Percentiles rank a stretch among this genome's conserved stretches.
phyloP scores from a whole-genome alignment of 768 basidiomycete genomes.

The Boletus huronensis region DNA sequence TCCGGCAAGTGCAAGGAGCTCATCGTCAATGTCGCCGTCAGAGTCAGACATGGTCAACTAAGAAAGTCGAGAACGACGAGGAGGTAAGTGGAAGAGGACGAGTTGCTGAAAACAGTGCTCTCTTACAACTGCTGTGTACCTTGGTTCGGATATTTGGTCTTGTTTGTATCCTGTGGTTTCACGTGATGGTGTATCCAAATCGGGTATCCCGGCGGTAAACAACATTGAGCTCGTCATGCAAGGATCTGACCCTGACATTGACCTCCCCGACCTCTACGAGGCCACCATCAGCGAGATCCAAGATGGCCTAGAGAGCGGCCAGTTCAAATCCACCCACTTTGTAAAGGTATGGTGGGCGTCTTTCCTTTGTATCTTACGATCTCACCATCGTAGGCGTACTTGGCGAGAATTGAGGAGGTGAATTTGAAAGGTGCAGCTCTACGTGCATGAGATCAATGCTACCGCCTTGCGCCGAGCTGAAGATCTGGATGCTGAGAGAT shows the following conservation, averaged over 20 bases:
- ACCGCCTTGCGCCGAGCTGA: constrained; percentile 52
- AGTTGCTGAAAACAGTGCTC: not conserved
- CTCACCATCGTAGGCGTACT: constrained; percentile 47
- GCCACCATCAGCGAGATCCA: constrained; percentile 55
- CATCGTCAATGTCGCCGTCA: constrained; percentile 56
- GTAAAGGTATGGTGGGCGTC: constrained; percentile 43
- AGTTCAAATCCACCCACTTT: constrained; percentile 58
- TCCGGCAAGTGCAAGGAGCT: constrained; percentile 79
- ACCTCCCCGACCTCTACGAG: constrained; percentile 55
- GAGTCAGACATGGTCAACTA: constrained; percentile 44
- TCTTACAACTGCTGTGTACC: not conserved
- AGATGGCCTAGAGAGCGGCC: constrained; percentile 44
- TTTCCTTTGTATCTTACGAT: not conserved
- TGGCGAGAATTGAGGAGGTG: constrained; percentile 67
- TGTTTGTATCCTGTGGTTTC: constrained; percentile 15
- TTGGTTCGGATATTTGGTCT: constrained; percentile 12
- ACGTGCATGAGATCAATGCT: constrained; percentile 56
- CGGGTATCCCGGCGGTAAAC: constrained; percentile 6
- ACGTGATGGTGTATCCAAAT: constrained; percentile 15
- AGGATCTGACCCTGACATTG: not conserved
- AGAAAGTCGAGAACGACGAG: not conserved
- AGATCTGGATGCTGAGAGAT: constrained; percentile 47
- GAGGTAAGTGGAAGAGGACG: not conserved
- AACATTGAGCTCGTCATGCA: not conserved
- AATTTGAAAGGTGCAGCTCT: constrained; percentile 56